Base-by-base conservation (phyloP, 2,329 filamentous ascomycete species). In the Penicillium crustosum region DNA sequence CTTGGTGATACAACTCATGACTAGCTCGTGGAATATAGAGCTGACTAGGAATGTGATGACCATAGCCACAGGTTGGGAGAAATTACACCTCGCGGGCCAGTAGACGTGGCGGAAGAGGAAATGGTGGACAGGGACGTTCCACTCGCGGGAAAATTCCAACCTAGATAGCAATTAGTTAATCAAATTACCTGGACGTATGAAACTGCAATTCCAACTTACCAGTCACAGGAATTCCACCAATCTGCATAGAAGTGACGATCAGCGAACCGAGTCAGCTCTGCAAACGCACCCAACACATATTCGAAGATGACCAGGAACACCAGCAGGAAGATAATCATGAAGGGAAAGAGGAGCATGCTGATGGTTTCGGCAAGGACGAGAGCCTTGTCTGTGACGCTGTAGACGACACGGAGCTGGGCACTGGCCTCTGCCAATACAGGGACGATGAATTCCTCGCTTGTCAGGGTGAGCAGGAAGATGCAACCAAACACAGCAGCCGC, bases 221-320 rank as follows among this genome's bases (percentile, higher is more conserved):
- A 81, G 66, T 81, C 79, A 58, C 78, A 79, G 2, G 79, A 82
- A 65, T 88, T 88, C 85, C 85, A 88, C 85, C 85, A 88, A 73
- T 88, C 86, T 41, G 82, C 81, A 79, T 97, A 99, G 79, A 97
- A 97, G 75, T 94, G 91, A 41, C 93, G 87, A 75, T 97, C 94
- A 52, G 89, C 93, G 74, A 97, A 97, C 67, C 88, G 84, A 19
- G 93, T 96, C 65, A 97, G 90, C 75, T 99, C 94, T 15, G 93
- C 94, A 69, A 95, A 96, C 48, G 93, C 93, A 57, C 93, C 94
- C 35, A 97, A 85, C 12, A 96, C 84, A 75, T 97, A 99, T 75
- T 99, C 94, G 75, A 97, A 99, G 68, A 97, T 97, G 74, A 97
- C 92, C 58, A 99, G 86, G 79, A 99, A 99, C 55, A 97, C 93